phyloP scores from a whole-genome alignment of 148 eudicot species.

The Selenicereus undatus region DNA sequence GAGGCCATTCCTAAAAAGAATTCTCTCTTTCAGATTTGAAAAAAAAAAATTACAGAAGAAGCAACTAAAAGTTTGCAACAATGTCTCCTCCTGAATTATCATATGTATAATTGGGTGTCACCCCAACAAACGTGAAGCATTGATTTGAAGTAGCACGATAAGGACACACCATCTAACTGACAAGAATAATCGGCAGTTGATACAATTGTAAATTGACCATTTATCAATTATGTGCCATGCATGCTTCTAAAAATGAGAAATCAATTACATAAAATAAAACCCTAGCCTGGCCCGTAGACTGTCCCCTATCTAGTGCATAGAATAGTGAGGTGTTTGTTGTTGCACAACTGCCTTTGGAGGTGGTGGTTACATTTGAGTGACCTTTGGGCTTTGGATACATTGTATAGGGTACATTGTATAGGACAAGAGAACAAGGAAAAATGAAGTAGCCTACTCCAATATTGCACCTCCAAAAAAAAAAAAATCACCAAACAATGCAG shows the following conservation, averaged over 20 bases:
- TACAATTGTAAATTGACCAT: no score
- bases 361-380: not conserved
- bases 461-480: no score
- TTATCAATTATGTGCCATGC: not conserved
- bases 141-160: not conserved
- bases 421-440: not conserved
- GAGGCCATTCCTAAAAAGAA: no score
- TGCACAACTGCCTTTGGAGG: conserved; percentile 3
- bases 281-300: not conserved
- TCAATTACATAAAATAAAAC: not conserved
- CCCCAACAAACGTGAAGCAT: not conserved
- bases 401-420: not conserved
- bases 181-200: not conserved
- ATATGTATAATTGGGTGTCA: no score
- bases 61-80: no score
- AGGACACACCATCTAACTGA: not conserved
- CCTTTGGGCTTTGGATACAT: not conserved
- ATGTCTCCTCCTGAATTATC: no score
- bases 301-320: not conserved
- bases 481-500: no score
- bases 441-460: no score
- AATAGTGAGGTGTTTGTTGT: not conserved
- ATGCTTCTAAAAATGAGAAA: not conserved
- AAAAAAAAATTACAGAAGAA: no score
- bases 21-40: no score